A percentile compares a stretch with the other conserved stretches of the same genome.
These are phyloP conservation scores for Corylus heterophylla DNA, from an alignment of 306 rosid species.

Conservation along the genomic window DNA sequence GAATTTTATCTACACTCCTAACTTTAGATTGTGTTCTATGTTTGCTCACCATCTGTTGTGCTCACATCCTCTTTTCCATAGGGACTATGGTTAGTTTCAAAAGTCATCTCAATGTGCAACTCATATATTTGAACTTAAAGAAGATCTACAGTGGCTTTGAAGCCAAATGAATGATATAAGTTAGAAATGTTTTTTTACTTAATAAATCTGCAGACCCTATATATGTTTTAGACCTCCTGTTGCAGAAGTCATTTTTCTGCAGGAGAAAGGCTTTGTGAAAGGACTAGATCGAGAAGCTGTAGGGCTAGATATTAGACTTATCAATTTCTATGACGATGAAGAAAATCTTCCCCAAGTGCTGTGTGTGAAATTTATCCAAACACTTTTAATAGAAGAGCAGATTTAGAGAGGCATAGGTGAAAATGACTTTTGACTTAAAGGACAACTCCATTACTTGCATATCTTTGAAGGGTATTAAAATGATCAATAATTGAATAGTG, in stretches of 20 bases:
- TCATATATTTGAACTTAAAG: not conserved
- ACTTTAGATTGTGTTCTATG: too few relatives aligned
- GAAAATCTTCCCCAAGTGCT: not conserved
- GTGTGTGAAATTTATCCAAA: not conserved
- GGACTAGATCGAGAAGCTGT: not conserved
- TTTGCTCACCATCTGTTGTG: too few relatives aligned
- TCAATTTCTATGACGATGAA: conserved; percentile 2
- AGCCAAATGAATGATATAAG: not conserved
- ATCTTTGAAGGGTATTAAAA: not conserved
- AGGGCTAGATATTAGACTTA: conserved; percentile 5
- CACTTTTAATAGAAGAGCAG: not conserved
- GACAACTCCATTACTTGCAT: not conserved
- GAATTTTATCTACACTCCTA: too few relatives aligned
- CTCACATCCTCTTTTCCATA: not conserved
- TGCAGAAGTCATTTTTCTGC: not conserved
- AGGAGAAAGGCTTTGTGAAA: not conserved
- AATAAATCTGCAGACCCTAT: not conserved
- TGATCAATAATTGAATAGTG: not conserved
- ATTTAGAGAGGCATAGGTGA: not conserved
- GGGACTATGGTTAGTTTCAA: not conserved
- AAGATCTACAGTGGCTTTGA: not conserved
- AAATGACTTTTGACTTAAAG: not conserved
- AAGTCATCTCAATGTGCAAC: not conserved
- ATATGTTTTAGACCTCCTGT: not conserved
- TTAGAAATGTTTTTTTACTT: not conserved